Percentiles rank a stretch among this genome's conserved stretches.
Evolutionary conservation across 1,139 yeast species (phyloP).

Genomic region (Wickerhamomyces sp.): DNA sequence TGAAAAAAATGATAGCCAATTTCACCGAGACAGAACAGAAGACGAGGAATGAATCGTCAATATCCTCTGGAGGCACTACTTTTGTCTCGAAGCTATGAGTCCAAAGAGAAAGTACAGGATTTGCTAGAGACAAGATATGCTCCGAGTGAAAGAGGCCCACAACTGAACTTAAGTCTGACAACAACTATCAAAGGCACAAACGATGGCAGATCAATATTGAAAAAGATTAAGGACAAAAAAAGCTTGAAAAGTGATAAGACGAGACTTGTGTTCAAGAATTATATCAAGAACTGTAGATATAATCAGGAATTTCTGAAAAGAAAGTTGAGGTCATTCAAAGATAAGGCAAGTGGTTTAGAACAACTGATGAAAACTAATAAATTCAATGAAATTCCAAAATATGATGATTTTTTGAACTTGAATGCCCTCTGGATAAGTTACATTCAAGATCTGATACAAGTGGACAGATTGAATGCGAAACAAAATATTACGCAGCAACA

Average conservation of each 20-base stretch:
- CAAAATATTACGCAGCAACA: slow-evolving; percentile 7
- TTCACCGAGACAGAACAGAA: too few relatives aligned
- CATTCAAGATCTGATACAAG: slow-evolving; percentile 45
- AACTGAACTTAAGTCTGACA: slow-evolving; percentile 44
- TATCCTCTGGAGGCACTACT: slow-evolving; percentile 29
- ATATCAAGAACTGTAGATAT: slow-evolving; percentile 35
- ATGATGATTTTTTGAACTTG: slow-evolving; percentile 48
- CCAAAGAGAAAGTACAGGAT: slow-evolving; percentile 38
- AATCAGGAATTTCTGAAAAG: slow-evolving; percentile 32
- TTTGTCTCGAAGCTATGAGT: slow-evolving; percentile 45
- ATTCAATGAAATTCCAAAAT: slow-evolving; percentile 42
- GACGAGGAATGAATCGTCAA: slow-evolving; percentile 18
- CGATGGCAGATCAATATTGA: slow-evolving; percentile 7
- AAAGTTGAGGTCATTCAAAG: slow-evolving; percentile 19
- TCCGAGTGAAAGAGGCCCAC: slow-evolving; percentile 50
- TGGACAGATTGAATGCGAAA: slow-evolving; percentile 2
- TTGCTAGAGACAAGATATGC: slow-evolving; percentile 50
- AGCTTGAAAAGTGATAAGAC: slow-evolving; percentile 23
- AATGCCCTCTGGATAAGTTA: slow-evolving; percentile 62
- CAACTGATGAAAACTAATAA: slow-evolving; percentile 28
- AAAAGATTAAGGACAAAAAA: slow-evolving; percentile 8
- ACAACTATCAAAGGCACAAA: slow-evolving; percentile 21
- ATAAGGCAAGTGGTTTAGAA: slow-evolving; percentile 19
- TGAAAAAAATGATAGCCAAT: too few relatives aligned
- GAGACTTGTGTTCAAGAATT: slow-evolving; percentile 41